Conservation (phyloP, 148 eudicot genomes). For the Cornus florida region DNA sequence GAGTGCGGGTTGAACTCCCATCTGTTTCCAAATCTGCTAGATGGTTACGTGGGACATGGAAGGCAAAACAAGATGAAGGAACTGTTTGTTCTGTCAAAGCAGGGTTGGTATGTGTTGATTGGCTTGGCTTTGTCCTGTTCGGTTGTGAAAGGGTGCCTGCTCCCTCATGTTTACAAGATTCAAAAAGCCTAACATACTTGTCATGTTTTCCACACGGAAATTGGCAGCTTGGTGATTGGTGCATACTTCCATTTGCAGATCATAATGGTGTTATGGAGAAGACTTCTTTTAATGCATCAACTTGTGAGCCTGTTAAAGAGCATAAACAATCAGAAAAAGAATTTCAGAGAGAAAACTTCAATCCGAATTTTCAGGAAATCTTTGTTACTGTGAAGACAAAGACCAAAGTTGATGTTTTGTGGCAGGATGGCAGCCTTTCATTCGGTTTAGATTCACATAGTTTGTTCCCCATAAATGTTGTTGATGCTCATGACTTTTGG, state of each 20-base stretch:
- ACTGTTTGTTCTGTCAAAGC: conserved; percentile 66
- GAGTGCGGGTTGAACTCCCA: conserved; percentile 52
- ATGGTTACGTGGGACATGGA: conserved; percentile 73
- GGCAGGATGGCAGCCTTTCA: conserved; percentile 89
- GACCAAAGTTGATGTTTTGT: conserved; percentile 73
- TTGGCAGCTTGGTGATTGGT: conserved; percentile 99
- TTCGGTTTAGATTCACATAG: conserved; percentile 60
- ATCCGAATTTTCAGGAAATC: conserved; percentile 42
- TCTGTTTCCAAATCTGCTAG: conserved; percentile 45
- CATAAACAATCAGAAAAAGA: conserved; percentile 22
- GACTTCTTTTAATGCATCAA: conserved; percentile 12
- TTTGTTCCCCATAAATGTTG: conserved; percentile 52
- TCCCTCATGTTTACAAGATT: conserved; percentile 55
- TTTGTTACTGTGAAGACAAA: conserved; percentile 66
- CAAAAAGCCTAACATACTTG: conserved; percentile 53
- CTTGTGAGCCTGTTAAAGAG: conserved; percentile 20
- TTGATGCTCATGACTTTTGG: conserved; percentile 86
- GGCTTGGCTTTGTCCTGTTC: conserved; percentile 62
- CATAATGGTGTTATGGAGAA: neutral
- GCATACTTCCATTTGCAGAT: conserved; percentile 41
- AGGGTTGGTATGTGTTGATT: conserved; percentile 66
- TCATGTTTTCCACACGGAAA: conserved; percentile 62
- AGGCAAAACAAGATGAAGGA: conserved; percentile 59
- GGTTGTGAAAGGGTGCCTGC: conserved; percentile 33
- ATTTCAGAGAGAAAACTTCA: conserved; percentile 11